These are phyloP conservation scores for Barnettozyma salicaria DNA, from an alignment of 805 yeast genomes.

Conservation along the genomic window DNA sequence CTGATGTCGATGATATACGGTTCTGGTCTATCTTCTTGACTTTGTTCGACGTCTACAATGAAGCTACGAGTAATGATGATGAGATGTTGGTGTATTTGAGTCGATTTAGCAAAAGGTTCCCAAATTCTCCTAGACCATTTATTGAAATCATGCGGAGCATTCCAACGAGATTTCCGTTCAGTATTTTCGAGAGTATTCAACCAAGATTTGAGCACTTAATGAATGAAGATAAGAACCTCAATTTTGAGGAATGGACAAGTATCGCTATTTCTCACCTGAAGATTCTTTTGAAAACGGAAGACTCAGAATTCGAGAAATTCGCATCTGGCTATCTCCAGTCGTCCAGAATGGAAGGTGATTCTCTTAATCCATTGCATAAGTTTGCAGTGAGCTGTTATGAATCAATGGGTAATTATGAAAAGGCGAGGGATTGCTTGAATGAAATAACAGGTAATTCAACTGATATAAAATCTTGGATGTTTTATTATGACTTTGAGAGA, in stretches of 20 bases:
- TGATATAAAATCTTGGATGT: conserved; percentile 40
- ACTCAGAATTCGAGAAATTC: background rate
- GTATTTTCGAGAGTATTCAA: background rate
- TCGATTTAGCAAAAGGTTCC: conserved; percentile 12
- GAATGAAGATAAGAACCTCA: background rate
- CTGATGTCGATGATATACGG: conserved; percentile 1
- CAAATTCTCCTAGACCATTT: conserved; percentile 10
- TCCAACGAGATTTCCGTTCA: background rate
- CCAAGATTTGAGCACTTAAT: conserved; percentile 2
- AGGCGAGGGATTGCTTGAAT: conserved; percentile 26
- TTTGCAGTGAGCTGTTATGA: conserved; percentile 33
- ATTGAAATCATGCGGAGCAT: conserved; percentile 13
- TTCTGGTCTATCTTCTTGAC: conserved; percentile 14
- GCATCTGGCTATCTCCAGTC: background rate
- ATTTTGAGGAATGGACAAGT: conserved; percentile 32
- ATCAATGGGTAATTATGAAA: conserved; percentile 25
- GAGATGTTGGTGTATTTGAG: background rate
- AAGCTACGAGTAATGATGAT: background rate
- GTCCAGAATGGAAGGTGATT: too few species aligned
- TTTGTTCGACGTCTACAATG: conserved; percentile 10
- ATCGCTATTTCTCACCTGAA: conserved; percentile 22
- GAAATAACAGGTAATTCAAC: conserved; percentile 26
- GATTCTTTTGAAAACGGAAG: background rate
- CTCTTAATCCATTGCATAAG: conserved; percentile 44
- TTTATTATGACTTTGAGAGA: conserved; percentile 36